phyloP scores from a whole-genome alignment of 73 alveolate genomes.

The Uronychia binucleata region DNA sequence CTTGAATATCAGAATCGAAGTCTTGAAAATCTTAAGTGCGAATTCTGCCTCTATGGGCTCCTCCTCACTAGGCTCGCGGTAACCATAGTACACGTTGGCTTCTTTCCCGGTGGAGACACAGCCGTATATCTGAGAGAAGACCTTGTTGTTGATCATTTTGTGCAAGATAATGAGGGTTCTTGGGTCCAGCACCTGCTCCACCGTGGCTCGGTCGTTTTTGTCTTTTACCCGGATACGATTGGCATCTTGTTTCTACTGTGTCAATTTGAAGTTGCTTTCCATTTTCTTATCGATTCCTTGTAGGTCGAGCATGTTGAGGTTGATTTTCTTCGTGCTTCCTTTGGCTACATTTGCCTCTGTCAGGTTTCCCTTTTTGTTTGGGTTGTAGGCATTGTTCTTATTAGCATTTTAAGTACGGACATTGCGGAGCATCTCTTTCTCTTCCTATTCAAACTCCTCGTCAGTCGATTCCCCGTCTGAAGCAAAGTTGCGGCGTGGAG shows the following conservation, averaged over 20 bases:
- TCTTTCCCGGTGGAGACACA: conserved; percentile 99
- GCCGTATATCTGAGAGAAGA: conserved; percentile 96
- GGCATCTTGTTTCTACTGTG: conserved; percentile 73
- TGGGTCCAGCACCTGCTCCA: conserved; percentile 99
- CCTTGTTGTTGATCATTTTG: conserved; percentile 92
- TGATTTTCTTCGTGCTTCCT: not conserved
- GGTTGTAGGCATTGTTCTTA: conserved; percentile 2
- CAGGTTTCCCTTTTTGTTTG: not conserved
- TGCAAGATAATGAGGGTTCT: conserved; percentile 95
- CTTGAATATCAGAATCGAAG: conserved; percentile 98
- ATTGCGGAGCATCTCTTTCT: not conserved
- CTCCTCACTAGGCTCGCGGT: conserved; percentile 38
- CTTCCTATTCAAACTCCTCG: not conserved
- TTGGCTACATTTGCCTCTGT: not conserved
- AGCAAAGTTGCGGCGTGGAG: not conserved
- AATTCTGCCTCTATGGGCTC: conserved; percentile 68
- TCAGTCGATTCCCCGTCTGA: not conserved
- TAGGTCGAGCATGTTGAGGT: not conserved
- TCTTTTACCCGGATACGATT: conserved; percentile 88
- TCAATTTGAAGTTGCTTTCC: conserved; percentile 39
- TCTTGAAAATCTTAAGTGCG: conserved; percentile 98
- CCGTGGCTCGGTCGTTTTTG: conserved; percentile 98
- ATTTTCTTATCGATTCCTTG: conserved; percentile 24
- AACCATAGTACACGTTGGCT: conserved; percentile 99
- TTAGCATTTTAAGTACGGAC: not conserved